phyloP scores from a whole-genome alignment of 2,329 filamentous ascomycete species.

The Calonectria hongkongensis region DNA sequence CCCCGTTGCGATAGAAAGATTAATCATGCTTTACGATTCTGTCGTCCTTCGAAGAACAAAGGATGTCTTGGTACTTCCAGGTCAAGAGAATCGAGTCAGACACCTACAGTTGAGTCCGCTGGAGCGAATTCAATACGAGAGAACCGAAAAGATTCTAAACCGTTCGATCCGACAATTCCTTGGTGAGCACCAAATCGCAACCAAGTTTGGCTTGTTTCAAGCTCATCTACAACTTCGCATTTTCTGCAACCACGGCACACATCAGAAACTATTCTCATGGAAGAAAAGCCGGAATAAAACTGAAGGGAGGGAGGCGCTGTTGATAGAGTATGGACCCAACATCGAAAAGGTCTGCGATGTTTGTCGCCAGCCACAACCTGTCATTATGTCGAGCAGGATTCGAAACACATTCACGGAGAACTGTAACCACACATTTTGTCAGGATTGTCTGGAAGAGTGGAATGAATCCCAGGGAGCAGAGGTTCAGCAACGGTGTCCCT shows the following conservation, averaged over 20 bases:
- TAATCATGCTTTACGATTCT: conserved; percentile 60
- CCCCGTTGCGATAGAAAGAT: conserved; percentile 53
- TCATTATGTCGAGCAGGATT: conserved; percentile 50
- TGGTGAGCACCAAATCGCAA: conserved; percentile 58
- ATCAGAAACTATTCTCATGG: conserved; percentile 67
- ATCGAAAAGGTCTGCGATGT: conserved; percentile 54
- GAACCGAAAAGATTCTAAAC: conserved; percentile 61
- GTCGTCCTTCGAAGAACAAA: conserved; percentile 66
- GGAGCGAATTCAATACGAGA: conserved; percentile 59
- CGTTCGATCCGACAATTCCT: conserved; percentile 62
- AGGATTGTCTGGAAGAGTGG: conserved; percentile 52
- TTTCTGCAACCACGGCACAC: conserved; percentile 71
- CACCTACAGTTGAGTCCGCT: conserved; percentile 24
- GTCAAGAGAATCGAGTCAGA: conserved; percentile 7
- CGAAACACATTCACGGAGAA: conserved; percentile 47
- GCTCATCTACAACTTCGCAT: conserved; percentile 67
- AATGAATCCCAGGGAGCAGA: conserved; percentile 40
- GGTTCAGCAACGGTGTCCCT: neutral
- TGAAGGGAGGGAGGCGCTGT: conserved; percentile 58
- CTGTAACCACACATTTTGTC: conserved; percentile 58
- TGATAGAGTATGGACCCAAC: conserved; percentile 47
- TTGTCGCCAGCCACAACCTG: conserved; percentile 60
- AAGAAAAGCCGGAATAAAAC: conserved; percentile 50
- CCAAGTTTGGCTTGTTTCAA: conserved; percentile 67
- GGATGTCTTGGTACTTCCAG: conserved; percentile 62